phyloP scores from a whole-genome alignment of 2,329 filamentous ascomycete species.

The Metarhizium sp. region DNA sequence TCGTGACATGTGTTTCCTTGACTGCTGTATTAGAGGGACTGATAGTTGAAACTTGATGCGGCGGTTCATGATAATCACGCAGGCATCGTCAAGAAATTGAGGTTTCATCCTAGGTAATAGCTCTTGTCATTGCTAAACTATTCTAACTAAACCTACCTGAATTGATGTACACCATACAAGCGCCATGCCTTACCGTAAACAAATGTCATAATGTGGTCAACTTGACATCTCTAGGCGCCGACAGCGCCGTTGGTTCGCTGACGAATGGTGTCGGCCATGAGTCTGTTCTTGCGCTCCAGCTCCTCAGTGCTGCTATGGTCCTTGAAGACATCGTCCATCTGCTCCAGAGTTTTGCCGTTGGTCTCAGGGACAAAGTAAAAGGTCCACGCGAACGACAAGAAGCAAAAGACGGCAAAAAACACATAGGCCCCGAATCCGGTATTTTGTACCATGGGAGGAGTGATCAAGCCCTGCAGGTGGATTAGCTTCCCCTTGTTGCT shows the following conservation, averaged over 20 bases:
- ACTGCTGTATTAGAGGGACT: no score
- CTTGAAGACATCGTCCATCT: conserved; percentile 36
- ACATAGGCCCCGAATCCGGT: conserved; percentile 42
- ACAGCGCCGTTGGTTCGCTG: neutral
- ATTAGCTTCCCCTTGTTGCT: conserved; percentile 8
- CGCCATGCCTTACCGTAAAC: neutral
- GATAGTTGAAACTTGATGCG: no score
- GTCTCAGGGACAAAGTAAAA: conserved; percentile 49
- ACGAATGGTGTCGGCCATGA: conserved; percentile 5
- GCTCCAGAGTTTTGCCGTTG: conserved; percentile 41
- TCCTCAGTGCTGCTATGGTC: conserved; percentile 15
- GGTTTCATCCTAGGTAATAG: no score
- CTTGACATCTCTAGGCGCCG: neutral
- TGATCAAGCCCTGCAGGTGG: conserved; percentile 34
- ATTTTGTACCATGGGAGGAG: conserved; percentile 48
- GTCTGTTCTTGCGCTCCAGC: conserved; percentile 2
- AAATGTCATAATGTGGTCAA: no score
- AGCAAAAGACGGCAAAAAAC: conserved; percentile 50
- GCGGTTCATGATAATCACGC: no score
- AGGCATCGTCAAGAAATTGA: no score
- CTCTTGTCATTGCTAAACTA: no score
- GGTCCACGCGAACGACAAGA: conserved; percentile 42
- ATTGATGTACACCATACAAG: no score
- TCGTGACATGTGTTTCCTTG: no score
- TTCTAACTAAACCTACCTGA: no score